A percentile compares a stretch with the other conserved stretches of the same genome.
phyloP scores from a whole-genome alignment of 2,329 filamentous ascomycete genomes.

The Fusarium tuaranense region DNA sequence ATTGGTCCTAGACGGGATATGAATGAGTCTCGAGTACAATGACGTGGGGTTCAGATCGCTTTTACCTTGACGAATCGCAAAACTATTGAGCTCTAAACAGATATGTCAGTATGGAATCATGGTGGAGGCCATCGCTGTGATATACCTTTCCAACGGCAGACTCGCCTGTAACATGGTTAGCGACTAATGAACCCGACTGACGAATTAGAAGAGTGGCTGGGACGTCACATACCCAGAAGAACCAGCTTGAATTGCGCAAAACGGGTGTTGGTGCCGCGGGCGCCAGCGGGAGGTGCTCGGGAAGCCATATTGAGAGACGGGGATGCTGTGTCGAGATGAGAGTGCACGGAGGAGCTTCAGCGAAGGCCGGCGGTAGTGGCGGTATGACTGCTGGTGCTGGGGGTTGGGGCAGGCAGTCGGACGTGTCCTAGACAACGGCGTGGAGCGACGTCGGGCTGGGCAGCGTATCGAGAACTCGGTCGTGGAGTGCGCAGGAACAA shows the following conservation, averaged over 20 bases:
- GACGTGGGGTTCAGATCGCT: neutral
- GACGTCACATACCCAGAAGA: conserved; percentile 78
- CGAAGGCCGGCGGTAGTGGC: conserved; percentile 33
- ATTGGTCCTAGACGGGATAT: conserved; percentile 81
- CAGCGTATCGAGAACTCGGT: conserved; percentile 20
- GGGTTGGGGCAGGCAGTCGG: conserved; percentile 38
- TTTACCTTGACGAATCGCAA: conserved; percentile 96
- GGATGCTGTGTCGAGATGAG: conserved; percentile 42
- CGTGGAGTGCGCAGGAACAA: conserved; percentile 17
- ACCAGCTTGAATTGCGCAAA: conserved; percentile 99
- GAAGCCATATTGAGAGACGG: conserved; percentile 77
- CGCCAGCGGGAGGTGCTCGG: conserved; percentile 75
- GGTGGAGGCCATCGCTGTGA: conserved; percentile 13
- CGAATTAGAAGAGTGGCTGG: conserved; percentile 16
- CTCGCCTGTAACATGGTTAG: conserved; percentile 77
- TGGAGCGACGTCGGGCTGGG: conserved; percentile 34
- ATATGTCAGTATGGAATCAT: conserved; percentile 33
- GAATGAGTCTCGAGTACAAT: conserved; percentile 23
- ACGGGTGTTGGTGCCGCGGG: conserved; percentile 78
- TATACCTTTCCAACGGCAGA: conserved; percentile 97
- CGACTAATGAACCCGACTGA: conserved; percentile 23
- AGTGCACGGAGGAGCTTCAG: conserved; percentile 27
- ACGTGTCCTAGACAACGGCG: conserved; percentile 43
- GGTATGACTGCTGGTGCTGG: conserved; percentile 38
- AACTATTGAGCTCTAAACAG: conserved; percentile 88